Conservation (phyloP, 495 filamentous ascomycete genomes). For the Saxispiralis lemnorum region DNA sequence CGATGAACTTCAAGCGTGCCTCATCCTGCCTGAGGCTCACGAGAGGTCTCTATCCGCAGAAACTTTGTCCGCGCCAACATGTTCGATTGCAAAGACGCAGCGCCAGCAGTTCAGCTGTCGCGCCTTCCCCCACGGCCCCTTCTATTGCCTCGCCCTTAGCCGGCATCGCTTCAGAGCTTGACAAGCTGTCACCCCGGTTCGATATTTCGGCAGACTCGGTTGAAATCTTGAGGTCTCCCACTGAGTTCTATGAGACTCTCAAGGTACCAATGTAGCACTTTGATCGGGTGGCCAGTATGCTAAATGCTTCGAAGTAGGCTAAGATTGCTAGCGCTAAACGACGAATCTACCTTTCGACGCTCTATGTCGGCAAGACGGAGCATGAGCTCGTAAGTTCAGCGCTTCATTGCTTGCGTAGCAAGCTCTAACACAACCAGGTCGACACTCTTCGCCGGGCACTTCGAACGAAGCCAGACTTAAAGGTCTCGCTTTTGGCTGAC, state of each 20-base stretch:
- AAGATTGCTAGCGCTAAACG: slow-evolving; percentile 65
- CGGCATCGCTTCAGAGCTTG: slow-evolving; percentile 48
- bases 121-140: slow-evolving; percentile 1
- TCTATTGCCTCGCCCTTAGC: slow-evolving; percentile 11
- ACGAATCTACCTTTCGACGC: slow-evolving; percentile 76
- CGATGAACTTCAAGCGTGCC: slow-evolving; percentile 10
- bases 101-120: slow-evolving; percentile 14
- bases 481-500: slow-evolving; percentile 85
- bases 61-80: background rate
- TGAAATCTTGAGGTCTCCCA: slow-evolving; percentile 56
- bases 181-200: slow-evolving; percentile 77
- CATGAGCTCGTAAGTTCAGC: slow-evolving; percentile 47
- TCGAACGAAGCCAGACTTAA: slow-evolving; percentile 51
- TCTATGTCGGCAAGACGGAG: slow-evolving; percentile 93
- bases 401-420: slow-evolving; percentile 2
- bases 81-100: slow-evolving; percentile 12
- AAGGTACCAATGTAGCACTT: slow-evolving; percentile 39
- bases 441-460: slow-evolving; percentile 61
- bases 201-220: slow-evolving; percentile 69
- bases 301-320: slow-evolving; percentile 26
- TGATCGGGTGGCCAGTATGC: background rate
- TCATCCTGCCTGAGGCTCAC: slow-evolving; percentile 5
- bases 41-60: background rate
- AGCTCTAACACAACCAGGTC: slow-evolving; percentile 32
- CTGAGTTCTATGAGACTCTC: slow-evolving; percentile 71